Percentiles rank a stretch among this genome's conserved stretches.
phyloP scores from a whole-genome alignment of 768 basidiomycete species.

The Suillus placidus region DNA sequence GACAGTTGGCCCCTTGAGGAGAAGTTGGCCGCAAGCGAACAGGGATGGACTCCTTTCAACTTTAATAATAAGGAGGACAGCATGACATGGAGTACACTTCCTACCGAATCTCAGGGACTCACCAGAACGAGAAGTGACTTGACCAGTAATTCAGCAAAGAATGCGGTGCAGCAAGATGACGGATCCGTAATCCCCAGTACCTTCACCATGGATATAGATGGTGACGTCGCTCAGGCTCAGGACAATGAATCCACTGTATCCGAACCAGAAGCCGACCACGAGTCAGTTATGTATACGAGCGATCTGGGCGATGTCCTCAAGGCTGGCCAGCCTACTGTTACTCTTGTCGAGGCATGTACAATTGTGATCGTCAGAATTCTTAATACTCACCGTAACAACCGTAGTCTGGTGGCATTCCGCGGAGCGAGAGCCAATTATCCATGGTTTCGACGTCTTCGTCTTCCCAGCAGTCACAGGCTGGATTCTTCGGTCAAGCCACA shows the following conservation, averaged over 20 bases:
- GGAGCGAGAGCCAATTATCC: constrained; percentile 60
- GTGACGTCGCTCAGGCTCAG: constrained; percentile 19
- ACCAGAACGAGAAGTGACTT: constrained; percentile 24
- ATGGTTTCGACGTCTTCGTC: constrained; percentile 45
- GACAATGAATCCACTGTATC: constrained; percentile 26
- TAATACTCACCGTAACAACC: constrained; percentile 13
- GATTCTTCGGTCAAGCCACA: constrained; percentile 72
- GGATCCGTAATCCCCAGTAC: constrained; percentile 2
- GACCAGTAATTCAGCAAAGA: constrained; percentile 14
- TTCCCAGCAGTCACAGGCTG: constrained; percentile 46
- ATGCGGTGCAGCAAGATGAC: constrained; percentile 6
- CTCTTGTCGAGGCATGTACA: constrained; percentile 46
- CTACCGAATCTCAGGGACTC: constrained; percentile 55
- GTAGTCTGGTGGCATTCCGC: constrained; percentile 24
- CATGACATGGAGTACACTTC: constrained; percentile 74
- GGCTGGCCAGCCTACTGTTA: constrained; percentile 39
- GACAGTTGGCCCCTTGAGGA: constrained; percentile 81
- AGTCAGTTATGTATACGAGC: constrained; percentile 30
- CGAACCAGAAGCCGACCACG: constrained; percentile 40
- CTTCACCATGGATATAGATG: constrained; percentile 18
- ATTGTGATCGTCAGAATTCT: constrained; percentile 10
- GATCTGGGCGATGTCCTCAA: constrained; percentile 45
- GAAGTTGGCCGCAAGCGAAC: constrained; percentile 54
- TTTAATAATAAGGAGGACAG: constrained; percentile 60
- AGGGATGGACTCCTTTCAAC: constrained; percentile 64